These are phyloP conservation scores for Fraxinus floribunda DNA, from an alignment of 305 asterid species.

Conservation along the genomic window DNA sequence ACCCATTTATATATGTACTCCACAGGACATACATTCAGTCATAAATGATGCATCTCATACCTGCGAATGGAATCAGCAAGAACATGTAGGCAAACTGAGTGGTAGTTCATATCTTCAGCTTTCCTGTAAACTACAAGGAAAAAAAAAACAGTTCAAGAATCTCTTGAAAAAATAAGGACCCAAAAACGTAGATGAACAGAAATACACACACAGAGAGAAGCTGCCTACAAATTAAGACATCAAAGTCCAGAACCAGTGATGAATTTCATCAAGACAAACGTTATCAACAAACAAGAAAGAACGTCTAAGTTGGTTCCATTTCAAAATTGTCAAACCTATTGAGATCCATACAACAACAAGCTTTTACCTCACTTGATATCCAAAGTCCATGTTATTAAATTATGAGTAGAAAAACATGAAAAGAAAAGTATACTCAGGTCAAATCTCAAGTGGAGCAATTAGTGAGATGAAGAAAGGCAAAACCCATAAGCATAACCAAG, in stretches of 20 bases:
- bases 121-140: constrained; percentile 71
- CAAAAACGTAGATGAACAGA: not conserved
- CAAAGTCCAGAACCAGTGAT: not conserved
- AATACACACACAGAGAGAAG: not conserved
- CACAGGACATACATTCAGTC: constrained; percentile 7
- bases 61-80: constrained; percentile 97
- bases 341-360: not conserved
- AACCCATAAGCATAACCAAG: not conserved
- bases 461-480: not conserved
- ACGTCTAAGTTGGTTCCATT: not conserved
- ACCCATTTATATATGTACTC: not conserved
- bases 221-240: not conserved
- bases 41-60: constrained; percentile 36
- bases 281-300: not conserved
- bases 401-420: not conserved
- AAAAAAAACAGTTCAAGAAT: constrained; percentile 15
- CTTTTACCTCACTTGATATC: not conserved
- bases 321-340: not conserved
- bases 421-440: not conserved
- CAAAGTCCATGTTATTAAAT: not conserved
- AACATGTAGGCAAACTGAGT: constrained; percentile 92
- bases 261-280: not conserved
- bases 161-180: not conserved
- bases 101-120: constrained; percentile 97
- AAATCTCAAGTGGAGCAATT: not conserved